Conservation (phyloP, 805 yeast genomes). For the Isabelozyma rhagii region DNA sequence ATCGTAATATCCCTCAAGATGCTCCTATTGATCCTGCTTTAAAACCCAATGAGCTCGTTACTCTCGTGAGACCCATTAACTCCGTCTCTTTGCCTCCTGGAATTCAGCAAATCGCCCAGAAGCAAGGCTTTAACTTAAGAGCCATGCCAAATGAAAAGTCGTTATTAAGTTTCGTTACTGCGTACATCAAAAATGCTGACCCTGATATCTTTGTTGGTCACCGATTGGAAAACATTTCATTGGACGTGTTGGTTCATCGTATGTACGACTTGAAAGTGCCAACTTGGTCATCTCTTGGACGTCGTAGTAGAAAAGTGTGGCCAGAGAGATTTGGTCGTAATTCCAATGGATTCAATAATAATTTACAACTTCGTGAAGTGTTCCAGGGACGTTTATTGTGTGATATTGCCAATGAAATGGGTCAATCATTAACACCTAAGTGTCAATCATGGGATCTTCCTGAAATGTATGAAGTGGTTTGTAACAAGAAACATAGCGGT, state of each 20-base stretch:
- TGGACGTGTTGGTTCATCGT: slow-evolving; percentile 79
- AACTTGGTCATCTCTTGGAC: slow-evolving; percentile 80
- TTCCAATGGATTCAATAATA: slow-evolving; percentile 43
- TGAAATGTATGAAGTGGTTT: slow-evolving; percentile 84
- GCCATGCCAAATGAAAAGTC: slow-evolving; percentile 72
- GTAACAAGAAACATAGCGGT: slow-evolving; percentile 58
- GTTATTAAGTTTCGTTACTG: slow-evolving; percentile 70
- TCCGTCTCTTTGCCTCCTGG: slow-evolving; percentile 66
- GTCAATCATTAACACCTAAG: slow-evolving; percentile 84
- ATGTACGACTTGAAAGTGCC: slow-evolving; percentile 70
- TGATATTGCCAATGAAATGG: slow-evolving; percentile 93
- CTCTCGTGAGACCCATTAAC: slow-evolving; percentile 79
- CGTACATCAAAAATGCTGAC: slow-evolving; percentile 66
- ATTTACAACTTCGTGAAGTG: slow-evolving; percentile 60
- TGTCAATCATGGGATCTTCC: slow-evolving; percentile 93
- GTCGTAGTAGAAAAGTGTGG: slow-evolving; percentile 73
- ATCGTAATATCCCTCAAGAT: slow-evolving; percentile 68
- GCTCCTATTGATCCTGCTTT: slow-evolving; percentile 62
- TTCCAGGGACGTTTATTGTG: slow-evolving; percentile 84
- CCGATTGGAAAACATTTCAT: slow-evolving; percentile 69
- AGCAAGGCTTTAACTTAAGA: slow-evolving; percentile 50
- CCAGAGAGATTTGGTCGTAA: slow-evolving; percentile 67
- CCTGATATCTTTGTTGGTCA: slow-evolving; percentile 94
- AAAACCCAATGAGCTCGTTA: slow-evolving; percentile 59
- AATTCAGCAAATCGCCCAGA: slow-evolving; percentile 56